phyloP scores from a whole-genome alignment of 2,329 filamentous ascomycete species.

The Helotiales sp. region DNA sequence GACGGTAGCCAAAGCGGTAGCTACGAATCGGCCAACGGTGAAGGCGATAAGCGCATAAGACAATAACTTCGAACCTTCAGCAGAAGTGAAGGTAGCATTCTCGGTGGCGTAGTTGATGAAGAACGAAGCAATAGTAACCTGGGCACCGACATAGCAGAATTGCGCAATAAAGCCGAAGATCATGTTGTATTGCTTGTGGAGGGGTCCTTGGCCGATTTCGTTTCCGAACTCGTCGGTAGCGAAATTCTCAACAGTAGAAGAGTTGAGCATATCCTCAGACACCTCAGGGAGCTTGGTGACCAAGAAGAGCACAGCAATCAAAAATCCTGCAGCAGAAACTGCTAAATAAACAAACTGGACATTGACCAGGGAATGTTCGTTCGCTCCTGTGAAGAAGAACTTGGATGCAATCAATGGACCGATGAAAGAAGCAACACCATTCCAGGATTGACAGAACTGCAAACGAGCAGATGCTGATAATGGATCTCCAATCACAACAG shows the following conservation, averaged over 20 bases:
- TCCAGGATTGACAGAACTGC: conserved; percentile 72
- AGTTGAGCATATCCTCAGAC: conserved; percentile 43
- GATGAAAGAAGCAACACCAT: conserved; percentile 72
- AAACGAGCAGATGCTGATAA: conserved; percentile 73
- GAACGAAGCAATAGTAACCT: conserved; percentile 64
- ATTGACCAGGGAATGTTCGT: conserved; percentile 68
- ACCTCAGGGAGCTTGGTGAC: conserved; percentile 65
- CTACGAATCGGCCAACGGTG: conserved; percentile 69
- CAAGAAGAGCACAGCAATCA: conserved; percentile 66
- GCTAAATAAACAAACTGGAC: conserved; percentile 86
- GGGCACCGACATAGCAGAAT: conserved; percentile 76
- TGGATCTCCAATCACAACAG: conserved; percentile 69
- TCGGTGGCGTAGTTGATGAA: conserved; percentile 75
- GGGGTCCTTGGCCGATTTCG: conserved; percentile 46
- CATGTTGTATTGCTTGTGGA: conserved; percentile 70
- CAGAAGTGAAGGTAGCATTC: conserved; percentile 50
- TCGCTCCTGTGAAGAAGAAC: conserved; percentile 63
- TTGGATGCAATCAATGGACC: conserved; percentile 73
- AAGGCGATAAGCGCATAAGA: conserved; percentile 75
- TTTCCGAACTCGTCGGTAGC: conserved; percentile 61
- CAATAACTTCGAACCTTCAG: conserved; percentile 64
- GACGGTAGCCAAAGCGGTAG: conserved; percentile 46
- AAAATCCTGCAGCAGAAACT: conserved; percentile 71
- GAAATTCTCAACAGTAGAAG: conserved; percentile 34
- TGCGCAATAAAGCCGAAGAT: conserved; percentile 77